These are phyloP conservation scores for Chamaecyparis obtusa DNA, from an alignment of 75 land plant genomes.

Conservation along the genomic window DNA sequence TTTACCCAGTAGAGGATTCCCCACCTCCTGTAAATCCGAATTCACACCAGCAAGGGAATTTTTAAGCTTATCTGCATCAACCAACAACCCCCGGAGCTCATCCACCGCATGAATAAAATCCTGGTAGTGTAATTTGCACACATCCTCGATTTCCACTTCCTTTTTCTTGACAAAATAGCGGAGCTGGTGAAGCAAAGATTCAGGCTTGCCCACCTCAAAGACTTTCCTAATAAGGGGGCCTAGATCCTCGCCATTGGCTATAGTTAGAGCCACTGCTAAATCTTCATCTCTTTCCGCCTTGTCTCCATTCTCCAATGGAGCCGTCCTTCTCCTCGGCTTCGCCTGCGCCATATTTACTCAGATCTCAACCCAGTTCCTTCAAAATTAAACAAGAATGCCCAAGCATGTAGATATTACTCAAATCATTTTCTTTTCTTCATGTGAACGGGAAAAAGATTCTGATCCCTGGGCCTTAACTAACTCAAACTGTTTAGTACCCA, in stretches of 20 bases:
- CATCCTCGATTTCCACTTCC: slow-evolving; percentile 94
- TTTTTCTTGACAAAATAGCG: slow-evolving; percentile 73
- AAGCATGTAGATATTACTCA: background rate
- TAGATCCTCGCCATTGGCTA: slow-evolving; percentile 84
- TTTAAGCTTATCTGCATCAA: slow-evolving; percentile 86
- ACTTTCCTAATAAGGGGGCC: slow-evolving; percentile 83
- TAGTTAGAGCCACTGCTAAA: slow-evolving; percentile 73
- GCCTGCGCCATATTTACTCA: slow-evolving; percentile 1
- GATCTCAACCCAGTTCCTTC: background rate
- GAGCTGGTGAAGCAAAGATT: slow-evolving; percentile 76
- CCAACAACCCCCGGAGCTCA: slow-evolving; percentile 82
- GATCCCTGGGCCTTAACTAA: background rate
- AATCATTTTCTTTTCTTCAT: background rate
- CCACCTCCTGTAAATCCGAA: slow-evolving; percentile 64
- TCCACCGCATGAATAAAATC: slow-evolving; percentile 98
- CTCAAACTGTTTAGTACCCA: background rate
- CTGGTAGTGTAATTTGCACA: slow-evolving; percentile 86
- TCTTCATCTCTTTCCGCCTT: slow-evolving; percentile 52
- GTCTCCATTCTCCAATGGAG: slow-evolving; percentile 31
- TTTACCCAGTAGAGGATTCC: slow-evolving; percentile 56
- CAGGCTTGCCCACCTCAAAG: slow-evolving; percentile 89
- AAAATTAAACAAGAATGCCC: background rate
- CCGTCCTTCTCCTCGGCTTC: slow-evolving; percentile 35
- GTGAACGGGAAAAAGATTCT: background rate
- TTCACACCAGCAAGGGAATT: slow-evolving; percentile 74